Percentiles rank a stretch among this genome's conserved stretches.
These are phyloP conservation scores for Penicillium olsonii DNA, from an alignment of 2,329 filamentous ascomycete genomes.

Conservation along the genomic window DNA sequence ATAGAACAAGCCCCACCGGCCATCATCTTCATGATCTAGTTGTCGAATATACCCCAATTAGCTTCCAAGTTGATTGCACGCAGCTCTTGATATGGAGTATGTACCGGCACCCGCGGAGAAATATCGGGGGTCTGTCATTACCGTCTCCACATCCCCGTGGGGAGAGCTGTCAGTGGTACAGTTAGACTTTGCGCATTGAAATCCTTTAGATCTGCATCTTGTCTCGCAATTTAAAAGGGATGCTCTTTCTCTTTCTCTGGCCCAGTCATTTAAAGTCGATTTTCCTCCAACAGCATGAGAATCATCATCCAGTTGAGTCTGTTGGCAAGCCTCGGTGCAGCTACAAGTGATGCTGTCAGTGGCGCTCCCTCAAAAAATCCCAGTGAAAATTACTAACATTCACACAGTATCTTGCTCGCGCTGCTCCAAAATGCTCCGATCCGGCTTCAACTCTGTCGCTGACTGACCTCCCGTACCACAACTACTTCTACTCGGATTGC, in stretches of 20 bases:
- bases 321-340: background rate
- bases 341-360: background rate
- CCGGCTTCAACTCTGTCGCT: slow-evolving; percentile 17
- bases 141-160: slow-evolving; percentile 11
- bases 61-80: background rate
- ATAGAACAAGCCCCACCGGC: background rate
- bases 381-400: background rate
- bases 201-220: slow-evolving; percentile 9
- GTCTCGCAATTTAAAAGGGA: background rate
- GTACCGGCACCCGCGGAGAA: slow-evolving; percentile 11
- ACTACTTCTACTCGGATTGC: slow-evolving; percentile 68
- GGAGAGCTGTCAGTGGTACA: slow-evolving; percentile 2
- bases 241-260: background rate
- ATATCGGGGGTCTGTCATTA: slow-evolving; percentile 11
- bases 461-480: slow-evolving; percentile 61
- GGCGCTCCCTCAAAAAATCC: background rate
- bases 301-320: background rate
- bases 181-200: slow-evolving; percentile 3
- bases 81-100: background rate
- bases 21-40: background rate
- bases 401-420: background rate
- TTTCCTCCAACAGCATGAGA: background rate
- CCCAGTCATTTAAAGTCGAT: background rate
- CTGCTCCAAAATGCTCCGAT: slow-evolving; percentile 12
- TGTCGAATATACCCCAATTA: background rate